phyloP scores from a whole-genome alignment of 2,329 filamentous ascomycete species.

The Apiospora marii region DNA sequence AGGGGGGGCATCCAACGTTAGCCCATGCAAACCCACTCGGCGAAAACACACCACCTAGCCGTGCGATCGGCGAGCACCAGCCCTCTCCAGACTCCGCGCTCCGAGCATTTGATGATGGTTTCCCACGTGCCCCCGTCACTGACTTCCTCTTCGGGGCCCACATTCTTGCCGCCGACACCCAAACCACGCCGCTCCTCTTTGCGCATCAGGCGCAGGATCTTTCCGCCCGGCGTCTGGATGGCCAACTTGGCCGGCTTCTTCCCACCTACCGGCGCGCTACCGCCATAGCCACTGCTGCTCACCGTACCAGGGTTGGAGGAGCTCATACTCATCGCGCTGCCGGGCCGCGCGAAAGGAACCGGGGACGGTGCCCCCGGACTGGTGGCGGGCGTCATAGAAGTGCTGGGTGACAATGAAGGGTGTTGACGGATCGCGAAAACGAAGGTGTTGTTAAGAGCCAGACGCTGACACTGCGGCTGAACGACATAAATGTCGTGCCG shows the following conservation, averaged over 20 bases:
- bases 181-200: conserved; percentile 74
- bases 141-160: conserved; percentile 59
- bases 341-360: conserved; percentile 67
- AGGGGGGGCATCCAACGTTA: conserved; percentile 25
- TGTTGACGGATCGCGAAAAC: conserved; percentile 97
- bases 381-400: conserved; percentile 53
- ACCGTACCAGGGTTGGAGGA: conserved; percentile 64
- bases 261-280: conserved; percentile 48
- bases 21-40: conserved; percentile 75
- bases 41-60: conserved; percentile 91
- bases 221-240: conserved; percentile 92
- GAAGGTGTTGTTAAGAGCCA: conserved; percentile 96
- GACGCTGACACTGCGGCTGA: conserved; percentile 88
- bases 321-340: conserved; percentile 71
- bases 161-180: conserved; percentile 48
- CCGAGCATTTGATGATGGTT: conserved; percentile 89
- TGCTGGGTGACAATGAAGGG: conserved; percentile 60
- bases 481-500: conserved; percentile 96
- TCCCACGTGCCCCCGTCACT: conserved; percentile 83
- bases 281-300: conserved; percentile 53
- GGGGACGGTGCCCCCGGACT: conserved; percentile 61
- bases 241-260: conserved; percentile 95
- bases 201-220: conserved; percentile 87
- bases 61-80: conserved; percentile 84
- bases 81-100: conserved; percentile 81